phyloP scores from a whole-genome alignment of 2,329 filamentous ascomycete genomes.

The Fusarium napiforme region DNA sequence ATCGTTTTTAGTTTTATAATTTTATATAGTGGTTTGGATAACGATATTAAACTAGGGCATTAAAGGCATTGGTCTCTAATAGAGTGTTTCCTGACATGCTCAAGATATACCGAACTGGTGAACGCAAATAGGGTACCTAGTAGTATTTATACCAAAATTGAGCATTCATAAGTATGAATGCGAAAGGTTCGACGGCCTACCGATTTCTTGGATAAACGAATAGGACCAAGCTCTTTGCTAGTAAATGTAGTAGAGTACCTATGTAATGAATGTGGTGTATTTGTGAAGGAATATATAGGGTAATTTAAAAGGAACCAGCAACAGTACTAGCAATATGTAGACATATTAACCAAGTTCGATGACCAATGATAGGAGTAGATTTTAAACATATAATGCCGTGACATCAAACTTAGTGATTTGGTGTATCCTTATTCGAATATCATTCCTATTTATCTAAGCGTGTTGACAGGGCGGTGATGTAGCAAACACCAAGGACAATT shows the following conservation, averaged over 20 bases:
- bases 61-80: not conserved
- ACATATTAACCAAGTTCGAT: not conserved
- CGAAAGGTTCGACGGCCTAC: not conserved
- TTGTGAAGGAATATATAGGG: not conserved
- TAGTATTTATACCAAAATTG: not conserved
- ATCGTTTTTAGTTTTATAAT: not conserved
- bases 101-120: not conserved
- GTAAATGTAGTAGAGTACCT: no score
- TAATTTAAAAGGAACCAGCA: not conserved
- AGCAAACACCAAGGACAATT: not conserved
- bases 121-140: no score
- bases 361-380: not conserved
- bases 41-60: no score
- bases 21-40: not conserved
- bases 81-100: not conserved
- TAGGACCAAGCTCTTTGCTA: not conserved
- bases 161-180: not conserved
- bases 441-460: not conserved
- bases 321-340: not conserved
- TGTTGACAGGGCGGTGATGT: not conserved
- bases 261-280: not conserved
- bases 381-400: not conserved
- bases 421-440: not conserved
- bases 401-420: not conserved
- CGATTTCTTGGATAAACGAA: no score